These are phyloP conservation scores for Hypoxylon sp. DNA, from an alignment of 2,329 filamentous ascomycete species.

Conservation along the genomic window DNA sequence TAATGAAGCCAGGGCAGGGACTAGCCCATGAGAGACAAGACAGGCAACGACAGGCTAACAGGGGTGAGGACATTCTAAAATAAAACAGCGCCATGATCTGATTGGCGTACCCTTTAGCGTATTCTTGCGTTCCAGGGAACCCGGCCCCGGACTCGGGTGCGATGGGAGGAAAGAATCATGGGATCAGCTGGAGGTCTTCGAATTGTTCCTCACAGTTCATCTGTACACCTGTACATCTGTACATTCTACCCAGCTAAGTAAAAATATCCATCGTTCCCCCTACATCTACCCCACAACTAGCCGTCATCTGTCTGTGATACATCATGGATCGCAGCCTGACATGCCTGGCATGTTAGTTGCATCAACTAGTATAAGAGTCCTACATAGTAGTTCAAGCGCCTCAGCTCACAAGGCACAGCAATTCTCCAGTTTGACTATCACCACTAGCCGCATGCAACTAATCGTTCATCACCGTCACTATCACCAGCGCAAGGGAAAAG, in stretches of 20 bases:
- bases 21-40: slow-evolving; percentile 17
- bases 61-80: slow-evolving; percentile 37
- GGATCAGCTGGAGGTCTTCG: slow-evolving; percentile 37
- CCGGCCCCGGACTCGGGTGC: slow-evolving; percentile 34
- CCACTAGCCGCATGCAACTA: slow-evolving; percentile 34
- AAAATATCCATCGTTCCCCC: slow-evolving; percentile 17
- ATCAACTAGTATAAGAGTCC: slow-evolving; percentile 36
- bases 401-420: slow-evolving; percentile 33
- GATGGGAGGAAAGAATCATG: slow-evolving; percentile 34
- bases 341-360: slow-evolving; percentile 30
- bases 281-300: slow-evolving; percentile 35
- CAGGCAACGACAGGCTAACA: slow-evolving; percentile 25
- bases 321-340: slow-evolving; percentile 34
- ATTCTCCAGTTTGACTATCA: slow-evolving; percentile 25
- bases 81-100: slow-evolving; percentile 22
- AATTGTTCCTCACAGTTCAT: slow-evolving; percentile 21
- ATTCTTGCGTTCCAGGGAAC: slow-evolving; percentile 35
- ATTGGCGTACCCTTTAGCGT: slow-evolving; percentile 31
- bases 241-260: not conserved
- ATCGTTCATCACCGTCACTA: slow-evolving; percentile 20
- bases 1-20: slow-evolving; percentile 35
- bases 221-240: not conserved
- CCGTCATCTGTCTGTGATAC: slow-evolving; percentile 30
- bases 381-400: slow-evolving; percentile 22
- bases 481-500: slow-evolving; percentile 4